Evolutionary conservation across 2,329 filamentous ascomycete species (phyloP).

Genomic region (Coniella lustricola): DNA sequence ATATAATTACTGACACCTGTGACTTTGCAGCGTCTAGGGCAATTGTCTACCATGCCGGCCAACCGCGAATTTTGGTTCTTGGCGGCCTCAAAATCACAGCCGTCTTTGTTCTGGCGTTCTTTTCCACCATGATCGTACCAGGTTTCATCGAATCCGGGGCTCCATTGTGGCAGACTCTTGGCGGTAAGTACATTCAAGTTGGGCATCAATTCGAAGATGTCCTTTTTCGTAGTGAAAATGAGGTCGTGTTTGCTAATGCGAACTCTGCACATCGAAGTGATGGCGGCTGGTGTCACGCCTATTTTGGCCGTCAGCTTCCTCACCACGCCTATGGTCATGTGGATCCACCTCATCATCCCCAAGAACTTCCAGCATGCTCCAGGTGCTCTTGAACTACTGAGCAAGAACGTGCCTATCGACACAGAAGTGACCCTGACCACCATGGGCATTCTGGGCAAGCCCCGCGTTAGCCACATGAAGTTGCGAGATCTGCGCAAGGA

Average conservation of each 20-base stretch:
- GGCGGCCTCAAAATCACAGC: conserved; percentile 65
- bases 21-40: conserved; percentile 28
- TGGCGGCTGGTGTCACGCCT: conserved; percentile 56
- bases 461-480: conserved; percentile 32
- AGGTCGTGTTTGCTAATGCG: background rate
- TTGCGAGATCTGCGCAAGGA: conserved; percentile 28
- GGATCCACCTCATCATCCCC: conserved; percentile 64
- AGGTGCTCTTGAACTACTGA: conserved; percentile 46
- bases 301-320: conserved; percentile 57
- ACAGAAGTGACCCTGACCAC: conserved; percentile 45
- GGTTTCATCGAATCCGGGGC: conserved; percentile 40
- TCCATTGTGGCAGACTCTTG: conserved; percentile 28
- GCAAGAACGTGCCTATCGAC: conserved; percentile 37
- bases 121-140: conserved; percentile 57
- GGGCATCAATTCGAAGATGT: background rate
- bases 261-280: conserved; percentile 34
- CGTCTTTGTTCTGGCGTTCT: conserved; percentile 61
- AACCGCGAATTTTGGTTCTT: conserved; percentile 57
- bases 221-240: background rate
- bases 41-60: conserved; percentile 71
- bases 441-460: conserved; percentile 48
- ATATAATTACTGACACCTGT: background rate
- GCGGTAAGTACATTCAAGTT: conserved; percentile 27
- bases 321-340: conserved; percentile 64
- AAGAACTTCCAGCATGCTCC: conserved; percentile 55